Evolutionary conservation across 306 rosid genomes (phyloP).

Genomic region (Crotalaria pallida): DNA sequence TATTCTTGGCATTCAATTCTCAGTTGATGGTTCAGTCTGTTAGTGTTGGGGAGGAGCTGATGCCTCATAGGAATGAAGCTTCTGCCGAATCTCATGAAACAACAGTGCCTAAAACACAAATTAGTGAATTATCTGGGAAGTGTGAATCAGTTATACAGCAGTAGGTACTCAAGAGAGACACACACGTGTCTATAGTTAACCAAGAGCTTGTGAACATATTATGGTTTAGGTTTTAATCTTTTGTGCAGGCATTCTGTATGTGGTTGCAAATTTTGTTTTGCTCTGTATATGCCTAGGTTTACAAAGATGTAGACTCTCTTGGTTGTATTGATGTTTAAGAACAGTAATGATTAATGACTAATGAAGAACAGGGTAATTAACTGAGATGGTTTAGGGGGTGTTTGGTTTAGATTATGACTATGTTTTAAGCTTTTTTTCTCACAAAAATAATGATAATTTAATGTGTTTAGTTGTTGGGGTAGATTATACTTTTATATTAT

Average conservation of each 20-base stretch:
- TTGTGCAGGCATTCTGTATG: background rate
- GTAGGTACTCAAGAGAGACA: conserved; percentile 12
- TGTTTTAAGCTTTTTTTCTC: too few relatives aligned
- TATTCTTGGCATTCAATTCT: background rate
- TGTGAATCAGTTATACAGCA: background rate
- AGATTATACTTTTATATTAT: too few relatives aligned
- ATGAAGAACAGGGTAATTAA: background rate
- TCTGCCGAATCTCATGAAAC: conserved; percentile 5
- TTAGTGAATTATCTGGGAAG: background rate
- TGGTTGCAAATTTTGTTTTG: background rate
- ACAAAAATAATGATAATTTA: too few relatives aligned
- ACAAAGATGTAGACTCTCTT: background rate
- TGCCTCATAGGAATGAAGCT: conserved; percentile 36
- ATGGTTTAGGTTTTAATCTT: background rate
- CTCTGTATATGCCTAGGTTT: conserved; percentile 7
- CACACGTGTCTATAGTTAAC: background rate
- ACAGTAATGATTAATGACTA: background rate
- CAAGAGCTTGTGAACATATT: background rate
- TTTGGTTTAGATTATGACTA: too few relatives aligned
- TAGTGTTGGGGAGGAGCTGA: conserved; percentile 42
- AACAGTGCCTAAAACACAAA: background rate
- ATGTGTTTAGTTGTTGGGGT: too few relatives aligned
- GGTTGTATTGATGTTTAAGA: background rate
- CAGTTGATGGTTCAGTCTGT: conserved; percentile 39
- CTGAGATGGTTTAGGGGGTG: too few relatives aligned